These are phyloP conservation scores for Pochonia chlamydosporia DNA, from an alignment of 2,329 filamentous ascomycete genomes.

Conservation along the genomic window DNA sequence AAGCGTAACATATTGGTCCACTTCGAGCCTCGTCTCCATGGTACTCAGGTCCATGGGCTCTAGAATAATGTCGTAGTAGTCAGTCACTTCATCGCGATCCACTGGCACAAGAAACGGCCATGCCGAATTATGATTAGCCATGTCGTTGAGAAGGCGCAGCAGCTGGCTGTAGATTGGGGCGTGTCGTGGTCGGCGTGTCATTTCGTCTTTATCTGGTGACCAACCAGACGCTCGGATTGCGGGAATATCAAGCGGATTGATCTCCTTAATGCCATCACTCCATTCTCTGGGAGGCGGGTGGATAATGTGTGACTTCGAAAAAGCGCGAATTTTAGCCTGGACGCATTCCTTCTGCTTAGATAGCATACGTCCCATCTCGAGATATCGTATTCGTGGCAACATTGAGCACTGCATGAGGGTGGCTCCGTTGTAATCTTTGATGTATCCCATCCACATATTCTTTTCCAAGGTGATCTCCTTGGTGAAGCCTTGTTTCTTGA, in stretches of 20 bases:
- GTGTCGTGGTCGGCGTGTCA: slow-evolving; percentile 89
- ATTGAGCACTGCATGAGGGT: slow-evolving; percentile 99
- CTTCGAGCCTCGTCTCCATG: slow-evolving; percentile 90
- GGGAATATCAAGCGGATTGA: slow-evolving; percentile 80
- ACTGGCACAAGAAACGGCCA: slow-evolving; percentile 96
- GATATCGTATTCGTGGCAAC: slow-evolving; percentile 89
- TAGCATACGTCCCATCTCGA: slow-evolving; percentile 88
- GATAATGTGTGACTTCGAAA: slow-evolving; percentile 81
- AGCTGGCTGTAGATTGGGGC: slow-evolving; percentile 95
- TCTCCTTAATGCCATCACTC: slow-evolving; percentile 66
- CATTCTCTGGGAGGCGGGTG: slow-evolving; percentile 83
- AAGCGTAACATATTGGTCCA: slow-evolving; percentile 74
- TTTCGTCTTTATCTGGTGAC: slow-evolving; percentile 96
- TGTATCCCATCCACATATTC: slow-evolving; percentile 97
- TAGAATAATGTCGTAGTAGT: slow-evolving; percentile 98
- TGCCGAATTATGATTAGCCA: slow-evolving; percentile 87
- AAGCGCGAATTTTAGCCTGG: slow-evolving; percentile 88
- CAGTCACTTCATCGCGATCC: slow-evolving; percentile 92
- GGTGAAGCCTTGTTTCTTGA: slow-evolving; percentile 98
- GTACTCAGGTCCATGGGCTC: slow-evolving; percentile 95
- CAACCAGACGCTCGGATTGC: slow-evolving; percentile 91
- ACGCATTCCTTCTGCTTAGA: slow-evolving; percentile 96
- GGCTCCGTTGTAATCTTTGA: slow-evolving; percentile 98
- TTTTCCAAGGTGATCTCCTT: slow-evolving; percentile 94
- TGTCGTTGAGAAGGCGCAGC: slow-evolving; percentile 84